Conservation (phyloP, 345 rosid species). For the Eucalyptus curtisii region DNA sequence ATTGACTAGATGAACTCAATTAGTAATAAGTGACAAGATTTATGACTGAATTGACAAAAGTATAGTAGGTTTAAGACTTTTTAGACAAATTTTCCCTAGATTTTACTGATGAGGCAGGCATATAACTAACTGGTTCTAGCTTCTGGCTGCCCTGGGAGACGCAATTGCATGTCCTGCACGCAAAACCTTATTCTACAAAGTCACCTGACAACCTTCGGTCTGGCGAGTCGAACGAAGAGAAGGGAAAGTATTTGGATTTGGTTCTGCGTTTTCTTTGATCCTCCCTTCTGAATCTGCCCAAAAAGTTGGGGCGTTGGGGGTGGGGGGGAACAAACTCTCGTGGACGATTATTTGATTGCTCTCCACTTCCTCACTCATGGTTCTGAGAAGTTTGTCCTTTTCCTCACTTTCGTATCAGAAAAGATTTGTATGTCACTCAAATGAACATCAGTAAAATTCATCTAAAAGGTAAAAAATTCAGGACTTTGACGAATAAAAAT, state of each 20-base stretch:
- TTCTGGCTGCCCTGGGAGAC: neutral
- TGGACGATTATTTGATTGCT: neutral
- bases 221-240: neutral
- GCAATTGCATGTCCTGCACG: neutral
- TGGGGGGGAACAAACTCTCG: neutral
- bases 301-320: neutral
- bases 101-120: neutral
- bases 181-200: neutral
- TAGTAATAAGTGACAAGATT: too few relatives aligned
- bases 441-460: neutral
- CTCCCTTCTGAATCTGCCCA: neutral
- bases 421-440: neutral
- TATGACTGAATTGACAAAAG: too few relatives aligned
- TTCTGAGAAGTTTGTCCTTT: neutral
- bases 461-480: neutral
- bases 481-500: neutral
- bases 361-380: neutral
- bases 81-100: neutral
- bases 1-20: too few relatives aligned
- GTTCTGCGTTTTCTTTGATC: neutral
- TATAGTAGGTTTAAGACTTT: too few relatives aligned
- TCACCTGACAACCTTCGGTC: neutral
- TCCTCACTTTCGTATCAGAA: neutral
- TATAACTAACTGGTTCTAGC: neutral
- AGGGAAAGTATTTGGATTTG: neutral